Conservation (phyloP, 176 grass and related monocot genomes). For the Oryza longistaminata region DNA sequence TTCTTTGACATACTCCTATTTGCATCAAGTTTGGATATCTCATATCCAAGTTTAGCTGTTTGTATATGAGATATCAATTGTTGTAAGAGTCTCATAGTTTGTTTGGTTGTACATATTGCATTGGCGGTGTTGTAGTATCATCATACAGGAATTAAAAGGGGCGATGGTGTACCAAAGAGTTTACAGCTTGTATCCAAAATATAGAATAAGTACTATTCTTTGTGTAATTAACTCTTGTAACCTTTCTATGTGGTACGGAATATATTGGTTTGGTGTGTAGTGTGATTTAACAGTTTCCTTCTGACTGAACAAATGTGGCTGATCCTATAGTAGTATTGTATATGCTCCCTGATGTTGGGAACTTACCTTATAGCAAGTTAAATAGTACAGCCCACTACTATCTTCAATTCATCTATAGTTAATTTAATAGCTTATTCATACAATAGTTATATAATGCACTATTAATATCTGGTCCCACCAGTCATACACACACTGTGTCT, state of each 20-base stretch:
- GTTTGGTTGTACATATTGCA: conserved; percentile 55
- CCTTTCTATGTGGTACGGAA: neutral
- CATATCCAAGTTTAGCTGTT: conserved; percentile 15
- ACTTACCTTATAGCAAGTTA: too few species aligned
- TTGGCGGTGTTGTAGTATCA: conserved; percentile 49
- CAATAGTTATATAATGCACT: too few species aligned
- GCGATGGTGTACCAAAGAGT: conserved; percentile 31
- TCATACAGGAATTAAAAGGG: conserved; percentile 49
- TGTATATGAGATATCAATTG: conserved; percentile 13
- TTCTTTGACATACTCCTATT: conserved; percentile 27
- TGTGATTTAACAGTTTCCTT: conserved; percentile 21
- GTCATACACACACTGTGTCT: too few species aligned
- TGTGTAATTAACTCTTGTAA: conserved; percentile 67
- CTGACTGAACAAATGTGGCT: neutral
- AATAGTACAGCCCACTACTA: too few species aligned
- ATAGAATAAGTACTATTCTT: conserved; percentile 70
- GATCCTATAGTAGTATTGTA: neutral
- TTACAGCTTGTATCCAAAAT: conserved; percentile 55
- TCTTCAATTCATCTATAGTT: too few species aligned
- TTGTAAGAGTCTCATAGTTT: conserved; percentile 37
- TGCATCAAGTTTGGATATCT: conserved; percentile 37
- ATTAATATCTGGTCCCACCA: too few species aligned
- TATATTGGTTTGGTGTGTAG: conserved; percentile 48
- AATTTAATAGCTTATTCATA: too few species aligned
- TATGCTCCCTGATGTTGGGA: conserved; percentile 1